Evolutionary conservation across 78 protist species (phyloP), one percentile per base, ranked within the genome.

Genomic region (Paratrimastix pyriformis): DNA sequence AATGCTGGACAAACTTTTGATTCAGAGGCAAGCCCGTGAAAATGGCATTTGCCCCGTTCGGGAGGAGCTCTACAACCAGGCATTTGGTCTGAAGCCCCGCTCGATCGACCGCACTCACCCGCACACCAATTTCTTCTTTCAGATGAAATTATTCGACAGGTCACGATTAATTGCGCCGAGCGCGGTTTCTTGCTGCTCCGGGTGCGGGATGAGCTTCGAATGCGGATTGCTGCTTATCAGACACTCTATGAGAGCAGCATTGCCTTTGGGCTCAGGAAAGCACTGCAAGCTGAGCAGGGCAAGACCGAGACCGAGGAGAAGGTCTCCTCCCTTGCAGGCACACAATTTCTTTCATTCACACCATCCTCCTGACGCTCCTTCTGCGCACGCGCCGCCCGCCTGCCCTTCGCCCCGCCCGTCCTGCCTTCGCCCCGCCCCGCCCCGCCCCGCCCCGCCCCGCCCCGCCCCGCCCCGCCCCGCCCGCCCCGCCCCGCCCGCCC

Each of bases 131-230:
- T 40, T 26, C 60, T 54, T 50, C 21, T 3, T 37, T n/a, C n/a
- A 74, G 79, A 81, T 39, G 86, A 81, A 60, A 48, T 81, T 15
- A 81, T 81, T 39, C 62, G 86, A 0, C 81, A 81, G 37, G 86
- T 81, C 15, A 81, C 86, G 11, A 75, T 81, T 13, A 59, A 65
- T 3, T 75, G 80, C 44, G 72, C 86, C 32, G 86, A 81, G 55
- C 1, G 86, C 7, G 86, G 86, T 35, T 35, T 81, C 32, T 75
- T 81, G 30, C 62, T 81, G 3, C 52, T 81, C 15, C 43, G 86
- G 6, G 43, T 81, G 2, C 38, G 86, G 0, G 86, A 81, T 2
- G 86, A 81, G 64, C 0, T 72, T 1, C 59, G 73, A 32, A 72
- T 75, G 86, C 24, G 76, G 1, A n/a, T 72, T 37, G 65, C 77